A percentile compares a stretch with the other conserved stretches of the same genome.
phyloP scores from a whole-genome alignment of 164 flowering plant genomes.

The Magnolia kwangsiensis region DNA sequence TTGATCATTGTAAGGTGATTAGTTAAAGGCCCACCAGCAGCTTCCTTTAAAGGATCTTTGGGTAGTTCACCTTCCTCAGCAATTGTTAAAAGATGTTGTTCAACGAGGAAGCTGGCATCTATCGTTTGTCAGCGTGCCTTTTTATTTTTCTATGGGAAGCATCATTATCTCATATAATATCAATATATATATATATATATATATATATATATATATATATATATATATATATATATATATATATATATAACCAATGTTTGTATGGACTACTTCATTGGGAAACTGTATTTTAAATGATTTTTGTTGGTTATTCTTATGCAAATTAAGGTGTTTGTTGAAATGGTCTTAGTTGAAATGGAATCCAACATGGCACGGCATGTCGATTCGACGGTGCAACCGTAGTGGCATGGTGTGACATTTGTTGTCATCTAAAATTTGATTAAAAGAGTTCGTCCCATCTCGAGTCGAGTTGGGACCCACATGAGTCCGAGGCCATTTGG shows the following conservation, averaged over 20 bases:
- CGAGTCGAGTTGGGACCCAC: too few relatives aligned
- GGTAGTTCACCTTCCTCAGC: constrained; percentile 20
- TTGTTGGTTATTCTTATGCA: not conserved
- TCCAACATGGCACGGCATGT: not conserved
- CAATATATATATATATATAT: not conserved
- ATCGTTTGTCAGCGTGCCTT: constrained; percentile 1
- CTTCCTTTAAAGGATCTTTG: constrained; percentile 7
- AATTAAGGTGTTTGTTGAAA: not conserved
- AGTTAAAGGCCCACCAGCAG: not conserved
- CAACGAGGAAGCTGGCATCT: constrained; percentile 5
- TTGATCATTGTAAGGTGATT: not conserved
- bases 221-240: too few relatives aligned
- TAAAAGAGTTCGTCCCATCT: too few relatives aligned
- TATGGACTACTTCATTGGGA: not conserved
- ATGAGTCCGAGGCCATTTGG: too few relatives aligned
- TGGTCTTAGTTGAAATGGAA: not conserved
- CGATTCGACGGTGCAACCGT: not conserved
- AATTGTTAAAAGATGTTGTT: not conserved
- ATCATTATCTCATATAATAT: not conserved
- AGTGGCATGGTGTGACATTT: not conserved
- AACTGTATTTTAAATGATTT: not conserved
- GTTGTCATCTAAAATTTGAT: not conserved
- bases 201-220: too few relatives aligned
- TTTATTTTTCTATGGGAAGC: not conserved
- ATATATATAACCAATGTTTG: not conserved